phyloP scores from a whole-genome alignment of 2,329 filamentous ascomycete genomes.

The Epichloe gansuensis region DNA sequence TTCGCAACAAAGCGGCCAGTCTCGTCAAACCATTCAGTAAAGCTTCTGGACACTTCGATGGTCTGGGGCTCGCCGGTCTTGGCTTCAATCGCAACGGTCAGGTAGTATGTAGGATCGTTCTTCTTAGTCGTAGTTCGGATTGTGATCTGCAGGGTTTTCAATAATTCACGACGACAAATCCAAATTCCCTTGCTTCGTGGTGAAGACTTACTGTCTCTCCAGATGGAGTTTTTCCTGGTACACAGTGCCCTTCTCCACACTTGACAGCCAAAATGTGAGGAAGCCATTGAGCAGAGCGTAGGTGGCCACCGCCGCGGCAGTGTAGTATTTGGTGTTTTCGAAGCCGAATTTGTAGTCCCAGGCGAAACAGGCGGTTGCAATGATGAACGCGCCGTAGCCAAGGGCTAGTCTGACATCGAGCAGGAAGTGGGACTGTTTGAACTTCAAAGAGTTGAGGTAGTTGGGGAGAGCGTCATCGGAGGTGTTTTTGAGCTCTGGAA shows the following conservation, averaged over 20 bases:
- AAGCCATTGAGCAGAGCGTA: slow-evolving; percentile 71
- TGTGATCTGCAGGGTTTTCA: slow-evolving; percentile 44
- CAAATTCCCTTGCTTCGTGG: not conserved
- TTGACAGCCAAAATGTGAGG: slow-evolving; percentile 75
- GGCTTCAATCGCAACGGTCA: slow-evolving; percentile 47
- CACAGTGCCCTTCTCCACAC: slow-evolving; percentile 68
- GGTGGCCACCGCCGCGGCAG: slow-evolving; percentile 61
- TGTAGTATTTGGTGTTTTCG: slow-evolving; percentile 72
- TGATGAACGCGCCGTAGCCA: slow-evolving; percentile 69
- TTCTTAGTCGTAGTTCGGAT: slow-evolving; percentile 66
- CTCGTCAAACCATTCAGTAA: slow-evolving; percentile 66
- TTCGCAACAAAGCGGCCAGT: slow-evolving; percentile 58
- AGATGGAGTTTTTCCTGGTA: slow-evolving; percentile 56
- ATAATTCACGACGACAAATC: not conserved
- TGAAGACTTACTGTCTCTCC: slow-evolving; percentile 48
- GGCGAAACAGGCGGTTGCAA: slow-evolving; percentile 74
- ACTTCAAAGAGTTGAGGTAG: slow-evolving; percentile 81
- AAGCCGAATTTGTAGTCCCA: slow-evolving; percentile 90
- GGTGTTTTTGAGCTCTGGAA: slow-evolving; percentile 84
- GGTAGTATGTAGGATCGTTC: slow-evolving; percentile 67
- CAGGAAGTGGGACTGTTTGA: slow-evolving; percentile 69
- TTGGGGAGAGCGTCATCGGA: slow-evolving; percentile 89
- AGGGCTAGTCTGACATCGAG: slow-evolving; percentile 73
- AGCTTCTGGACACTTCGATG: slow-evolving; percentile 48
- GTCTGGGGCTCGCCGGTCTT: slow-evolving; percentile 28